phyloP scores from a whole-genome alignment of 1,139 yeast genomes.

The Pichia sp. region DNA sequence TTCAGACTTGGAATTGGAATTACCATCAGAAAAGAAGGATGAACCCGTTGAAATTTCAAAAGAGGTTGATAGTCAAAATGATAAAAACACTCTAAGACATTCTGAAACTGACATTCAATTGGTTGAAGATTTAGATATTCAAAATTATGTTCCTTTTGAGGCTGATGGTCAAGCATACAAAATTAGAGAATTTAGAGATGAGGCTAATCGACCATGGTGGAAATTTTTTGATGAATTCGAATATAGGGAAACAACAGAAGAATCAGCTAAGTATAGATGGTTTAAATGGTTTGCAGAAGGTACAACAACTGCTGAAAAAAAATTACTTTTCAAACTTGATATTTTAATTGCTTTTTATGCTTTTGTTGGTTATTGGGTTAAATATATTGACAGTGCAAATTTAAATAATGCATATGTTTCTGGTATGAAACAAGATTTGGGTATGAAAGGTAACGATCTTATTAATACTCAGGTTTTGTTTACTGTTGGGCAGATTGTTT shows the following conservation, averaged over 20 bases:
- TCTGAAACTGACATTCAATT: neutral
- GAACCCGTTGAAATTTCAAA: neutral
- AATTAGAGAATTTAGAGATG: slow-evolving; percentile 48
- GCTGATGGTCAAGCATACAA: neutral
- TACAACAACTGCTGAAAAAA: slow-evolving; percentile 31
- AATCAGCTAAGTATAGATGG: slow-evolving; percentile 11
- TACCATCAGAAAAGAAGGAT: neutral
- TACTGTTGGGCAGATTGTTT: slow-evolving; percentile 49
- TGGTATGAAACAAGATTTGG: slow-evolving; percentile 54
- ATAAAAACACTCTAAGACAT: neutral
- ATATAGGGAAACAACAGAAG: slow-evolving; percentile 13
- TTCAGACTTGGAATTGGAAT: too few relatives aligned
- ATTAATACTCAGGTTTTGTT: slow-evolving; percentile 54
- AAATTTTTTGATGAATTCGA: slow-evolving; percentile 30
- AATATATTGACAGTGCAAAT: slow-evolving; percentile 56
- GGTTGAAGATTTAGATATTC: neutral
- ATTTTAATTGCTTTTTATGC: slow-evolving; percentile 49
- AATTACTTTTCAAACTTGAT: slow-evolving; percentile 55
- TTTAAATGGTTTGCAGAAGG: slow-evolving; percentile 17
- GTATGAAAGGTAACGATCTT: slow-evolving; percentile 59
- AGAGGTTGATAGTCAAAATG: neutral
- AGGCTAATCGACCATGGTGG: slow-evolving; percentile 54
- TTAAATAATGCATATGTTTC: slow-evolving; percentile 63
- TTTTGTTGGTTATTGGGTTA: slow-evolving; percentile 65
- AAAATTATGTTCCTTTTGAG: neutral